Percentiles rank a stretch among this genome's conserved stretches.
These are phyloP conservation scores for Entamoeba histolytica DNA, from an alignment of 208 protist species.

Conservation along the genomic window DNA sequence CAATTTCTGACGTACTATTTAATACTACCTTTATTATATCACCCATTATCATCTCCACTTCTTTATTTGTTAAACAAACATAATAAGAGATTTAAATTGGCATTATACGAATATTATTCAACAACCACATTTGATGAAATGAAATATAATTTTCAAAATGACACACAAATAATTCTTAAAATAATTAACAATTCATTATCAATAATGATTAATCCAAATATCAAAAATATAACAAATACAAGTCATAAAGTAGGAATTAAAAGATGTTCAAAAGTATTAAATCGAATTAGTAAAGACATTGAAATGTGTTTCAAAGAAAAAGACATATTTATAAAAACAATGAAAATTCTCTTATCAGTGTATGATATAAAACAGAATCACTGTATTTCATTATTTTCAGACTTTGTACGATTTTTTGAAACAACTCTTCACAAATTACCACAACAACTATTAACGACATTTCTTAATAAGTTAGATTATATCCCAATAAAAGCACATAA, in stretches of 20 bases:
- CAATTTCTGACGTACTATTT: neutral
- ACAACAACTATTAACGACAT: neutral
- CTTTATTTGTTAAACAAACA: neutral
- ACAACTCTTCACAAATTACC: neutral
- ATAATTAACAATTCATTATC: neutral
- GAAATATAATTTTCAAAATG: neutral
- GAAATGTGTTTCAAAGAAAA: neutral
- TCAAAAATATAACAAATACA: neutral
- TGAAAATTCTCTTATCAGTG: neutral
- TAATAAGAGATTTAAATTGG: neutral
- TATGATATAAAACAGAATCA: neutral
- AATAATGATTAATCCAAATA: neutral
- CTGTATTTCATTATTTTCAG: neutral
- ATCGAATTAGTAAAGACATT: neutral
- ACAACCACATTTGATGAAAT: neutral
- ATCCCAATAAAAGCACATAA: neutral
- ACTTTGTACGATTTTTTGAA: neutral
- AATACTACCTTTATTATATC: neutral
- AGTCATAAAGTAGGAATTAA: neutral
- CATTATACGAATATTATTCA: neutral
- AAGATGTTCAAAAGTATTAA: neutral
- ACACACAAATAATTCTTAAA: neutral
- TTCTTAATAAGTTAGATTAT: neutral
- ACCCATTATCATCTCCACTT: neutral
- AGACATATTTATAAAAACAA: neutral